Base-by-base conservation (phyloP, 495 filamentous ascomycete genomes). In the Daldinia childiae region DNA sequence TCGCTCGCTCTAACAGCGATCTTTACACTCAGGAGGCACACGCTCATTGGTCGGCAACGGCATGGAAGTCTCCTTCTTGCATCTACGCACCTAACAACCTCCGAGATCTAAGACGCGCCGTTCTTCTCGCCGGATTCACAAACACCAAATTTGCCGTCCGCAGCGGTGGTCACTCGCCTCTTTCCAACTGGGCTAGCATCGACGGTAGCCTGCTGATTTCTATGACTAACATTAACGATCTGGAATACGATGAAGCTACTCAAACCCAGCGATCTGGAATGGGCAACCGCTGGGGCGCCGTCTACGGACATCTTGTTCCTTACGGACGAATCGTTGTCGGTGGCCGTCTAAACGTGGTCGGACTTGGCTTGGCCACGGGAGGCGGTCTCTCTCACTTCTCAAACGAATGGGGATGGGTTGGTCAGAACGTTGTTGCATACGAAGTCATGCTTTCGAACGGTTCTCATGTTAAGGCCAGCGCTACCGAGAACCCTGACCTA, bases 1-100 rank as follows among this genome's bases (percentile, higher is more conserved):
- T 54, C n/a, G 29, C 51, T 54, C 24, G 51, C 26, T 54, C 51
- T 11, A 17, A 17, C 24, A 30, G 51, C 26, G 51, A 27, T 54
- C 17, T 54, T 12, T 51, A 58, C 30, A 39, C 32, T 39, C 29
- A 32, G 11, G n/a, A 58, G 32, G 55, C 55, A 15, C 29, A 58
- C 8, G 55, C 55, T 58, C 55, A 58, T 58, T 58, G 55, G 55
- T 58, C 55, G 19, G 30, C 15, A 58, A 58, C 55, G n/a, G 55
- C 55, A 26, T 58, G 32, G 29, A 58, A 58, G 27, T 38, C 29
- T 17, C 55, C 55, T 12, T 38, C 32, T 21, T 58, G 55, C 55
- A 58, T 58, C 32, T 58, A 12, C 30, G 2, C 55, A 15, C 55
- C 55, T 38, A 12, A 14, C n/a, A 30, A 58, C 30, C 3, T 58